Evolutionary conservation across 305 asterid genomes (phyloP), one percentile per base, ranked within the genome.

Genomic region (Fraxinus baroniana): DNA sequence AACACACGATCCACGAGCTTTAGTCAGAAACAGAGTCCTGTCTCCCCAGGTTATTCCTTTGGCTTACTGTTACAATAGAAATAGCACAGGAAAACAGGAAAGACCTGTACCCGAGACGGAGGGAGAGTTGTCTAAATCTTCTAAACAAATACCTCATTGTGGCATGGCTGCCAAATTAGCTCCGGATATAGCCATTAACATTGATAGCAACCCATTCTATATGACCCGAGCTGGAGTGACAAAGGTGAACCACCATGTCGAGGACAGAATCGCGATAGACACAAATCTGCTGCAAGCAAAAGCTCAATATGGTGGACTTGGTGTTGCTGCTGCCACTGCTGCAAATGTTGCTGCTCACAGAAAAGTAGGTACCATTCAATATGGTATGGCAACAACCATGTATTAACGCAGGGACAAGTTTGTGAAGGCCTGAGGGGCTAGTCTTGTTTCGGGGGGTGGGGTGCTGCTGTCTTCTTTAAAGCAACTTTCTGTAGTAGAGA

Each of bases 151-250:
- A 52, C 87, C 92, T 77, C 87, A 87, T 79, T 88, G 86, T 70
- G 85, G 90, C 8, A 52, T 15, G 62, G 62, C 62, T 52, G 62
- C 94, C 74, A 92, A 90, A 77, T 55, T 89, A 84, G 92, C 91
- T 36, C 97, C 93, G 1, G 95, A 93, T 64, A 88, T 94, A 77
- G 94, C 97, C n/a, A 94, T 94, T 64, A 52, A 91, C 86, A 94
- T 94, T 7, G 98, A 94, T 30, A 85, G 74, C 91, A 87, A 77
- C 85, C 92, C 95, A 4, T 91, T 85, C 81, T 91, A 87, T 73
- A 85, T 76, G 83, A 78, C 89, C 26, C 87, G 87, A 20, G 89
- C 86, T 17, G 91, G 90, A 76, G 88, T 84, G 36, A 76, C 88
- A 12, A 89, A 85, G 79, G 41, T 80, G 57, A 90, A 87, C 41